These are phyloP conservation scores for Sisymbrium altissimum DNA, from an alignment of 345 rosid genomes.

Conservation along the genomic window DNA sequence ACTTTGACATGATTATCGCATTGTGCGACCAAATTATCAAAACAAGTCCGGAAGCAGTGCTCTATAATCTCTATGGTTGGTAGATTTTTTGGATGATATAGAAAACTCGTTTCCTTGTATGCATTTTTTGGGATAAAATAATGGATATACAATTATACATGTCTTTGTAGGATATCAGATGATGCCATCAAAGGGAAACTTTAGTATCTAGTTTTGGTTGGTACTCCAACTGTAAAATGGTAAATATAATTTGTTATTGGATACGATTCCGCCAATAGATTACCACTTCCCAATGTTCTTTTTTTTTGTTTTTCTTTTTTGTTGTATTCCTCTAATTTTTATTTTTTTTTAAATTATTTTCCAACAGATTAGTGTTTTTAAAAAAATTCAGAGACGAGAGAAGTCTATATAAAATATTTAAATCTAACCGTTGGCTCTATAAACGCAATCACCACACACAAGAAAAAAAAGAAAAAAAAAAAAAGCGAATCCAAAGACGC, in stretches of 20 bases:
- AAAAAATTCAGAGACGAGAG: no score
- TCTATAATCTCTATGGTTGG: no score
- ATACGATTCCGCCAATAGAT: no score
- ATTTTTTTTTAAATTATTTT: no score
- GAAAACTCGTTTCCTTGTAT: background rate
- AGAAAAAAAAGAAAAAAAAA: background rate
- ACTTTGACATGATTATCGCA: background rate
- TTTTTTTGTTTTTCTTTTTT: no score
- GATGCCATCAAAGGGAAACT: background rate
- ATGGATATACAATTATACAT: background rate
- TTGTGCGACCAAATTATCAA: background rate
- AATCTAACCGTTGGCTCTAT: background rate
- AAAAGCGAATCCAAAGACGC: background rate
- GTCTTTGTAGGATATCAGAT: background rate
- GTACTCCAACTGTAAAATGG: background rate
- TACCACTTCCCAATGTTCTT: background rate
- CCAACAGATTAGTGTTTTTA: no score
- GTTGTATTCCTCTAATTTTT: no score
- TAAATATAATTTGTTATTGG: background rate
- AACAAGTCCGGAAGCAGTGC: background rate
- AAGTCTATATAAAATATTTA: no score
- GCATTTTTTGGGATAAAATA: background rate
- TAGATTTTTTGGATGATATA: background rate
- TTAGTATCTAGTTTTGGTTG: background rate
- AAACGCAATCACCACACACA: background rate